Base-by-base conservation (phyloP, 2,329 filamentous ascomycete species). In the Rhytidhysteron rufulum region DNA sequence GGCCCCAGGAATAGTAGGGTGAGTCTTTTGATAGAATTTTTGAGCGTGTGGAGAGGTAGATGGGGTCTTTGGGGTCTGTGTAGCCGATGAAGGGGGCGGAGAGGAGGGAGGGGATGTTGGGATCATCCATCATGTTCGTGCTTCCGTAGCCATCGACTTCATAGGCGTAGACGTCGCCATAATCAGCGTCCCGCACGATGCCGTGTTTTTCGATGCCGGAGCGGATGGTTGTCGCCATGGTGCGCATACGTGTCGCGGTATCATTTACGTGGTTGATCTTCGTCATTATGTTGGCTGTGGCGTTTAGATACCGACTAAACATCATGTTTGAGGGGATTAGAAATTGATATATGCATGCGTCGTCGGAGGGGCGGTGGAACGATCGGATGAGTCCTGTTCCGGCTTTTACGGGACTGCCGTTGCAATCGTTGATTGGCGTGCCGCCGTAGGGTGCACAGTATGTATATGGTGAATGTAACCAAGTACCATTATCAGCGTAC, bases 91-190 rank as follows among this genome's bases (percentile, higher is more conserved):
- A 79, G 0, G 83, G 82, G 10, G 82, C 74, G 0, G 79, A 78
- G 16, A 86, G 70, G 2, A 86, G 69, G 13, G 78, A 82, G 0
- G 83, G 83, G 31, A 86, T 74, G 47, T 86, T 86, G 8, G 83
- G 80, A 41, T 86, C 83, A 53, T 86, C 83, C 82, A 86, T 86
- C 15, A 82, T 65, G 48, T 80, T 83, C 33, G 63, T 56, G 10
- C 49, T 51, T 29, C 64, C 63, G 48, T 68, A 72, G 11, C 70
- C 70, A 44, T 75, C 71, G 32, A 74, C 58, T 49, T 75, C 72
- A 48, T 66, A 75, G 8, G 71, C 71, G 51, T 68, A 75, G 25
- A 74, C 58, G 8, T 45, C 47, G 32, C 68, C 68, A 39, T 62
- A 54, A 1, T 47, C 51, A 1, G 58, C 41, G 5, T 61, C 57